Evolutionary conservation across 1,284 basidiomycete genomes (phyloP).

Genomic region (Austropuccinia psidii): DNA sequence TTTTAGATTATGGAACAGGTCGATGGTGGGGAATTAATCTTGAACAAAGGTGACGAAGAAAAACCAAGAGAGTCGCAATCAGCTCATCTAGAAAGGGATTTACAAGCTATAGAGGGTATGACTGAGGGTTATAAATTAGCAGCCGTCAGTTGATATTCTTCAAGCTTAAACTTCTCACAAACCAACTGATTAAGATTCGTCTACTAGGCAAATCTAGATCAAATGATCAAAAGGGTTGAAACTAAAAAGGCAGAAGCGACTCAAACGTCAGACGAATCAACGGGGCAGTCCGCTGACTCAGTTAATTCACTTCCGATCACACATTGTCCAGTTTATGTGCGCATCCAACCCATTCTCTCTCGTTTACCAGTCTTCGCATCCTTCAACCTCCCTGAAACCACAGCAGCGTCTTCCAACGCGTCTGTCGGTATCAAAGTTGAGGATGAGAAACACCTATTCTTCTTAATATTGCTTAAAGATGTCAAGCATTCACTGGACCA

Average conservation of each 20-base stretch:
- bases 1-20: constrained; percentile 81
- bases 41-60: constrained; percentile 59
- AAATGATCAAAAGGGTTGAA: constrained; percentile 61
- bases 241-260: constrained; percentile 38
- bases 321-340: constrained; percentile 82
- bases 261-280: not conserved
- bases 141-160: constrained; percentile 53
- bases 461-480: constrained; percentile 73
- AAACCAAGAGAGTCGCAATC: constrained; percentile 44
- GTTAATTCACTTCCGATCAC: constrained; percentile 50
- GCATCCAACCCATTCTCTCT: constrained; percentile 76
- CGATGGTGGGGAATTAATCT: constrained; percentile 79
- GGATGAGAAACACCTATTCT: constrained; percentile 61
- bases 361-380: constrained; percentile 60
- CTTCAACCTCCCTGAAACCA: constrained; percentile 60
- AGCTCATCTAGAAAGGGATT: constrained; percentile 54
- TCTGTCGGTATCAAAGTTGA: constrained; percentile 41
- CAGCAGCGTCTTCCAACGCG: constrained; percentile 42
- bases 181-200: not conserved
- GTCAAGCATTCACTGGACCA: constrained; percentile 68
- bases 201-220: constrained; percentile 68
- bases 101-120: constrained; percentile 75
- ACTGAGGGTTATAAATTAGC: constrained; percentile 72
- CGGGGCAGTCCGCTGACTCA: constrained; percentile 41
- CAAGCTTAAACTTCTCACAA: not conserved